These are phyloP conservation scores for Trifolium fragiferum DNA, from an alignment of 306 rosid species.

Conservation along the genomic window DNA sequence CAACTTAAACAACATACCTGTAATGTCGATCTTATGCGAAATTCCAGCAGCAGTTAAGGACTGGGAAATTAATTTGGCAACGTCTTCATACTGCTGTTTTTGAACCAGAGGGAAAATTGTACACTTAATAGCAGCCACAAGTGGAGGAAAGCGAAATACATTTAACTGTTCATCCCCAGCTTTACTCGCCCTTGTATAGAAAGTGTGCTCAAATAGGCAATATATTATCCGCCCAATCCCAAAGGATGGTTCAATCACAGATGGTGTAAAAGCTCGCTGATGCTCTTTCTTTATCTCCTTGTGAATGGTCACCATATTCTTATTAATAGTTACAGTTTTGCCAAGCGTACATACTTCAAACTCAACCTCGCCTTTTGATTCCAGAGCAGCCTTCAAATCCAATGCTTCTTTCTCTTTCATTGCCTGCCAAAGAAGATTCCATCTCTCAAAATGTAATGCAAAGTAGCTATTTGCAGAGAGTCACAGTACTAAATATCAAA, in stretches of 20 bases:
- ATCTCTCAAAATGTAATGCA: conserved; percentile 31
- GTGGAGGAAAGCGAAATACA: conserved; percentile 84
- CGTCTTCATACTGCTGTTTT: conserved; percentile 76
- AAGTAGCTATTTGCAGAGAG: background rate
- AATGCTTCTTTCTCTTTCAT: conserved; percentile 89
- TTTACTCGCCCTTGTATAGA: conserved; percentile 82
- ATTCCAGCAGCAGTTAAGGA: conserved; percentile 77
- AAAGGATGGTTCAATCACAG: conserved; percentile 96
- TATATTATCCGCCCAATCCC: conserved; percentile 94
- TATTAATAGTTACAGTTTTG: conserved; percentile 62
- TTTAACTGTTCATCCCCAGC: conserved; percentile 79
- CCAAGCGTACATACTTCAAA: conserved; percentile 78
- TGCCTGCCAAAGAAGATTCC: conserved; percentile 57
- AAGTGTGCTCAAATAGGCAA: conserved; percentile 90
- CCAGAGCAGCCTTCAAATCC: conserved; percentile 75
- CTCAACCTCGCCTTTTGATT: conserved; percentile 73
- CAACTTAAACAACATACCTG: conserved; percentile 56
- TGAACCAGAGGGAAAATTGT: conserved; percentile 97
- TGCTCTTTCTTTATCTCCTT: conserved; percentile 89
- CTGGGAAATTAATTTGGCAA: conserved; percentile 81
- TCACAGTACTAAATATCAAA: background rate
- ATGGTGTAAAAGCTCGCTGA: conserved; percentile 93
- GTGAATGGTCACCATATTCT: conserved; percentile 79
- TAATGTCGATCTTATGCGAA: conserved; percentile 82
- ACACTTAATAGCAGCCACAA: conserved; percentile 95